These are phyloP conservation scores for Jasminum sambac DNA, from an alignment of 257 asterid genomes.

Conservation along the genomic window DNA sequence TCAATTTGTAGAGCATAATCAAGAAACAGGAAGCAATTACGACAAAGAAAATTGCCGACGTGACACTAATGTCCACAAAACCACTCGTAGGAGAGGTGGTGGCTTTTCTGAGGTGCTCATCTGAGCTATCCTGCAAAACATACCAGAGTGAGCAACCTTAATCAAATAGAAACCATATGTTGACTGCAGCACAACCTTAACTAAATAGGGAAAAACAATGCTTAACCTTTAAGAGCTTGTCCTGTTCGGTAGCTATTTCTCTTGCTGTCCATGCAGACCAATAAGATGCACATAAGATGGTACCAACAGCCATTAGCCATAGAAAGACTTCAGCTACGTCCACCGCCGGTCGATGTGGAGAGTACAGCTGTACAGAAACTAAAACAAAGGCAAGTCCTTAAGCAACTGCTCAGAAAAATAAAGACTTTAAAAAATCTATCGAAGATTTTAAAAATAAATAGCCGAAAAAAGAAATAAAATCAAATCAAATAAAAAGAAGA, in stretches of 20 bases:
- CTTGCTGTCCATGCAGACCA: slow-evolving; percentile 99
- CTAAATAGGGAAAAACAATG: slow-evolving; percentile 2
- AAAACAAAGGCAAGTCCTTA: slow-evolving; percentile 37
- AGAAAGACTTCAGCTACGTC: slow-evolving; percentile 94
- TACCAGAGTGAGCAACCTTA: slow-evolving; percentile 11
- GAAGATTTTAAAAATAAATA: too few relatives aligned
- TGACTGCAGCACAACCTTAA: slow-evolving; percentile 4
- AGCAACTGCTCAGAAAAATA: slow-evolving; percentile 6
- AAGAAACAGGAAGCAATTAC: slow-evolving; percentile 89
- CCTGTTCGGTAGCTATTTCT: slow-evolving; percentile 81
- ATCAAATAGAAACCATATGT: slow-evolving; percentile 3
- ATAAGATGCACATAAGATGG: slow-evolving; percentile 80
- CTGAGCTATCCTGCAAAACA: slow-evolving; percentile 75
- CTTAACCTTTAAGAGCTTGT: slow-evolving; percentile 70
- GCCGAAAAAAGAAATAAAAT: too few relatives aligned
- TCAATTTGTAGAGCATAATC: slow-evolving; percentile 85
- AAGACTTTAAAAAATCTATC: too few relatives aligned
- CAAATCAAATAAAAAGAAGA: not conserved
- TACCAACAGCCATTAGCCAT: slow-evolving; percentile 94
- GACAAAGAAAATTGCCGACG: slow-evolving; percentile 76
- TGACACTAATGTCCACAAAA: slow-evolving; percentile 69
- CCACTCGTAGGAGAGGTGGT: slow-evolving; percentile 45
- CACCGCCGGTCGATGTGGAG: slow-evolving; percentile 79
- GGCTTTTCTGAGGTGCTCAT: slow-evolving; percentile 49
- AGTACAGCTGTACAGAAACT: slow-evolving; percentile 86